These are phyloP conservation scores for Geotrichum armillariae DNA, from an alignment of 1,139 yeast genomes.

Conservation along the genomic window DNA sequence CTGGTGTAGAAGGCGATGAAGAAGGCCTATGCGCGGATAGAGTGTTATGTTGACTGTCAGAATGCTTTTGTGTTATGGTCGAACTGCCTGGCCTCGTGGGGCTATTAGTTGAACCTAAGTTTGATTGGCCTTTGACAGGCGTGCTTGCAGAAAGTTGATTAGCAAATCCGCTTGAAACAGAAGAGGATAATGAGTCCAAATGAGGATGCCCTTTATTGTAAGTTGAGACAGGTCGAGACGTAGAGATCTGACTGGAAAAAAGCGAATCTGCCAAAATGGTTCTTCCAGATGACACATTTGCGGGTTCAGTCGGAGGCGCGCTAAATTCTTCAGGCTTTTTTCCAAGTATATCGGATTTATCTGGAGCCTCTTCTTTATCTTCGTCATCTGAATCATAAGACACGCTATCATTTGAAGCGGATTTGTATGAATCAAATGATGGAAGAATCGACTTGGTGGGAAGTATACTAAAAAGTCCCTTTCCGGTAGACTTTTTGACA, in stretches of 20 bases:
- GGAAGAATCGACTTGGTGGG: slow-evolving; percentile 19
- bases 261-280: not conserved
- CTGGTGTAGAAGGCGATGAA: not conserved
- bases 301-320: not conserved
- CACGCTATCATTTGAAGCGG: slow-evolving; percentile 1
- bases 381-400: slow-evolving; percentile 7
- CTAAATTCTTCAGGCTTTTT: not conserved
- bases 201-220: not conserved
- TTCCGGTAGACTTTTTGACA: slow-evolving; percentile 1
- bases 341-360: not conserved
- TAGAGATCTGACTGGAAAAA: not conserved
- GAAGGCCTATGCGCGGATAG: not conserved
- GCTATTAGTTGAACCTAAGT: not conserved
- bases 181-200: slow-evolving; percentile 4
- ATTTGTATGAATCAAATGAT: not conserved
- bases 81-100: not conserved
- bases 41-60: not conserved
- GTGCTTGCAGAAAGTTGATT: slow-evolving; percentile 13
- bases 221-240: not conserved
- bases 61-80: not conserved
- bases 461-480: slow-evolving; percentile 18
- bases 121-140: not conserved
- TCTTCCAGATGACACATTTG: not conserved
- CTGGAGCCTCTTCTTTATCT: slow-evolving; percentile 5
- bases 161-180: slow-evolving; percentile 12